A percentile compares a stretch with the other conserved stretches of the same genome.
These are phyloP conservation scores for Chytriomyces sp. DNA, from an alignment of 192 early-diverging fungal species.

Conservation along the genomic window DNA sequence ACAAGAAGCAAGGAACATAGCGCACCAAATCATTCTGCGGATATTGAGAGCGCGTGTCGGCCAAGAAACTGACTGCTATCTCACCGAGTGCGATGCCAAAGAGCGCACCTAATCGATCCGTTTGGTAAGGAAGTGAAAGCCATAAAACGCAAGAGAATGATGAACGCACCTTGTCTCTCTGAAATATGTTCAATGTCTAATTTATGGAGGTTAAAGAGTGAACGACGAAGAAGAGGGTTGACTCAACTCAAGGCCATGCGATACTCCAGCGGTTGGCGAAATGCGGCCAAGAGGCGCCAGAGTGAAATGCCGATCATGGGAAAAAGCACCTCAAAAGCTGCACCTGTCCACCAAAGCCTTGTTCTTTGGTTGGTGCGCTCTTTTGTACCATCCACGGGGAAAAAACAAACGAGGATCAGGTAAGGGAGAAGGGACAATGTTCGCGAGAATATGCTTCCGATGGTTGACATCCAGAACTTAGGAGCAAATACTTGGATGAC, in stretches of 20 bases:
- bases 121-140: too few species aligned
- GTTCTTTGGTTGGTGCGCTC: neutral
- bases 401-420: neutral
- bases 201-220: too few species aligned
- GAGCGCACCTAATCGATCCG: too few species aligned
- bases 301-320: neutral
- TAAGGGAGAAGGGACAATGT: neutral
- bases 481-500: neutral
- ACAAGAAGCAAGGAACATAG: too few species aligned
- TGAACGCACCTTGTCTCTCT: neutral
- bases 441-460: neutral
- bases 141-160: too few species aligned
- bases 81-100: neutral
- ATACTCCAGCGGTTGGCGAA: neutral
- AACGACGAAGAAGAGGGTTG: neutral
- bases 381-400: neutral
- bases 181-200: slow-evolving; percentile 2
- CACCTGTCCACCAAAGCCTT: neutral
- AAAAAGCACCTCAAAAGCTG: neutral
- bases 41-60: neutral
- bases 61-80: neutral
- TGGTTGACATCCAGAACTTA: neutral
- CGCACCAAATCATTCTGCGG: neutral
- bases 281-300: too few species aligned
- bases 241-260: neutral